Conservation (phyloP, 495 filamentous ascomycete species). For the Aspergillus hancockii region DNA sequence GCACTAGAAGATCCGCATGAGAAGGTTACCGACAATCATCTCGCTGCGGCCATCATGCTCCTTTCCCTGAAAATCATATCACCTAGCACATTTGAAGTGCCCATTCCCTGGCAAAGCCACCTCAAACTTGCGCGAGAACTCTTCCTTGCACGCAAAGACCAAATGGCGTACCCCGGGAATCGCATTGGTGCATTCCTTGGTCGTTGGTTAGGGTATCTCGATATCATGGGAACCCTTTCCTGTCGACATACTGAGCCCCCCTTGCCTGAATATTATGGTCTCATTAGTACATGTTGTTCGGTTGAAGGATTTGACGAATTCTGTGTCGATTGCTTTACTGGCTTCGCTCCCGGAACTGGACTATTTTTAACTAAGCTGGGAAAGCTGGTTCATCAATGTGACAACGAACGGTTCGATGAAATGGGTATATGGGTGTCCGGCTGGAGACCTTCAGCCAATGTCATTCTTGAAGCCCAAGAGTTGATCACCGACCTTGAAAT, state of each 20-base stretch:
- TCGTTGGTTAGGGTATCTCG: constrained; percentile 85
- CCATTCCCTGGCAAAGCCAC: constrained; percentile 75
- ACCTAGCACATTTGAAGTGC: constrained; percentile 74
- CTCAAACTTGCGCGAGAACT: constrained; percentile 75
- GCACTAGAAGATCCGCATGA: constrained; percentile 59
- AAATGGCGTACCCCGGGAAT: constrained; percentile 55
- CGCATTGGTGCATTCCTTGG: constrained; percentile 76
- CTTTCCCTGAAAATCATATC: constrained; percentile 85
- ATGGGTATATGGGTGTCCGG: constrained; percentile 48
- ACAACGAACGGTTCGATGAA: constrained; percentile 64
- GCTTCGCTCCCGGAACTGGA: constrained; percentile 71
- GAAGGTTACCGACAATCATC: constrained; percentile 70
- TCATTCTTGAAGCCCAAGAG: constrained; percentile 53
- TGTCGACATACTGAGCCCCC: constrained; percentile 64
- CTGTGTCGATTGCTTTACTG: constrained; percentile 77
- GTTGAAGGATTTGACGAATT: constrained; percentile 53
- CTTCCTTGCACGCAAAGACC: constrained; percentile 65
- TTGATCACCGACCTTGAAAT: constrained; percentile 54
- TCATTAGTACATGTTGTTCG: constrained; percentile 46
- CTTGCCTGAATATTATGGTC: constrained; percentile 55
- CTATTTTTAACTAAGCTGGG: constrained; percentile 73
- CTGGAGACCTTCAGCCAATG: constrained; percentile 61
- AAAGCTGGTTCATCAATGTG: constrained; percentile 69
- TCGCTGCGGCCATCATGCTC: constrained; percentile 86
- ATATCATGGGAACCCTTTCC: constrained; percentile 75